Conservation (phyloP, 495 filamentous ascomycete genomes). For the Xylaria curta region DNA sequence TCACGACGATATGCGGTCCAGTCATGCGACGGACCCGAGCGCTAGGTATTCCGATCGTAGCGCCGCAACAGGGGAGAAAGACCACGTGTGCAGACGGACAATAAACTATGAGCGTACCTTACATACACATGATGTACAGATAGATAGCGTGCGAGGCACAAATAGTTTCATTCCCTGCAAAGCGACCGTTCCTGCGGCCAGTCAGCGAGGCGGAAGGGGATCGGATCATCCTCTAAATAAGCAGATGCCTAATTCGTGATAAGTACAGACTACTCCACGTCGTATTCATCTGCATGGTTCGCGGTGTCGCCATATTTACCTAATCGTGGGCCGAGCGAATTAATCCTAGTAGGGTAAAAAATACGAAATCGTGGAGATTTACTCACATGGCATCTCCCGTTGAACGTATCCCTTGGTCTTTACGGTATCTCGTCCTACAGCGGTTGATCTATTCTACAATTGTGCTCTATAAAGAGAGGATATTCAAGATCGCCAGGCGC, state of each 20-base stretch:
- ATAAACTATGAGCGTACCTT: neutral
- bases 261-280: conserved; percentile 14
- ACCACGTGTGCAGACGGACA: conserved; percentile 14
- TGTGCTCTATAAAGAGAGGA: neutral
- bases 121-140: conserved; percentile 10
- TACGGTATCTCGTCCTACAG: neutral
- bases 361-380: neutral
- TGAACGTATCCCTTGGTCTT: neutral
- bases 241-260: conserved; percentile 12
- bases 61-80: conserved; percentile 4
- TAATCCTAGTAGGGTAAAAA: neutral
- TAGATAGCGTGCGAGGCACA: neutral
- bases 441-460: neutral
- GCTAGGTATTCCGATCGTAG: conserved; percentile 16
- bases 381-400: neutral
- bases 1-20: conserved; percentile 1
- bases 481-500: neutral
- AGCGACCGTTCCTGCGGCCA: conserved; percentile 20
- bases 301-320: neutral
- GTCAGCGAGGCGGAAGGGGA: conserved; percentile 15
- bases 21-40: conserved; percentile 8
- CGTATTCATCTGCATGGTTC: conserved; percentile 3
- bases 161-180: conserved; percentile 2
- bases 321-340: neutral
- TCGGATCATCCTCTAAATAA: conserved; percentile 14